Percentiles rank a stretch among this genome's conserved stretches.
Evolutionary conservation across 768 basidiomycete genomes (phyloP).

Genomic region (Trametes punicea): DNA sequence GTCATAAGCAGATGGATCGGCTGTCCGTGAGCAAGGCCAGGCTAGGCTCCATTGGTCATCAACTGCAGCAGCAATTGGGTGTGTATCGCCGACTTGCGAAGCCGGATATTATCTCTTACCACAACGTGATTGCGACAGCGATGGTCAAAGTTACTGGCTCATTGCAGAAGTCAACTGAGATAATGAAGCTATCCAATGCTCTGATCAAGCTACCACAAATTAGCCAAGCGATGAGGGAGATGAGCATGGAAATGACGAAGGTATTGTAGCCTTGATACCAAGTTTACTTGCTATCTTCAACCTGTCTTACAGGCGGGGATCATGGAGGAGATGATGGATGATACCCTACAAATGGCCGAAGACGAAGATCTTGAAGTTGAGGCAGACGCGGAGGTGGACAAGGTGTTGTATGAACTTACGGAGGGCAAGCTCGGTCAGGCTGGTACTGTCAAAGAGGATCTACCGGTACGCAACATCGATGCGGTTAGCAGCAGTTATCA

Average conservation of each 20-base stretch:
- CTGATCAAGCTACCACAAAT: conserved; percentile 91
- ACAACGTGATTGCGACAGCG: conserved; percentile 44
- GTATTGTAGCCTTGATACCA: conserved; percentile 38
- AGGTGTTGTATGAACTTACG: conserved; percentile 91
- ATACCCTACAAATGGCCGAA: conserved; percentile 86
- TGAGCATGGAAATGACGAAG: conserved; percentile 99
- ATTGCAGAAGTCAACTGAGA: conserved; percentile 95
- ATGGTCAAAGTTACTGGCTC: conserved; percentile 98
- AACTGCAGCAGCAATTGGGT: conserved; percentile 92
- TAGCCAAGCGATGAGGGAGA: conserved; percentile 89
- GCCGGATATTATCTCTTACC: neutral
- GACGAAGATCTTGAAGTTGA: conserved; percentile 96
- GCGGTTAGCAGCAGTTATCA: neutral
- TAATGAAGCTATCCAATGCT: conserved; percentile 96
- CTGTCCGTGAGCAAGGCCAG: conserved; percentile 91
- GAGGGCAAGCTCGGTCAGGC: conserved; percentile 93
- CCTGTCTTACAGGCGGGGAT: conserved; percentile 73
- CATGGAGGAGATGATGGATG: conserved; percentile 97
- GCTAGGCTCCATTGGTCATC: conserved; percentile 84
- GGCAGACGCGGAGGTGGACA: conserved; percentile 96
- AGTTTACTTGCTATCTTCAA: neutral
- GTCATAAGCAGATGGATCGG: conserved; percentile 90
- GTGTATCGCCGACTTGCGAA: conserved; percentile 27
- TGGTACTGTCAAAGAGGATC: conserved; percentile 63
- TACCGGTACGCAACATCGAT: conserved; percentile 73